A percentile compares a stretch with the other conserved stretches of the same genome.
Evolutionary conservation across 345 rosid genomes (phyloP).

Genomic region (Lumnitzera racemosa): DNA sequence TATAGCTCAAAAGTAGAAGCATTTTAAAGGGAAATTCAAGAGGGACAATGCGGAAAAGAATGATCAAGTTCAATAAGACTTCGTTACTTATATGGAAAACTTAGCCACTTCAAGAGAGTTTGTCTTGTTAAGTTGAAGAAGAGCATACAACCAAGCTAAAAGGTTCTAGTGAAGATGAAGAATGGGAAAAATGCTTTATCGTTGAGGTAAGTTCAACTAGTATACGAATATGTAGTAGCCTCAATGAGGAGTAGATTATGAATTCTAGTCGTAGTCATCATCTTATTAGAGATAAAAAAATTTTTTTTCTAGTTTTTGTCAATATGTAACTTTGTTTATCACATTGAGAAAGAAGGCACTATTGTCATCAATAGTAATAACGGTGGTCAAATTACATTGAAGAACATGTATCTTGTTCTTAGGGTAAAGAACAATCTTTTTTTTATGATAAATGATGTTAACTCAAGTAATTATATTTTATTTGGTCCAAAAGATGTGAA

Average conservation of each 20-base stretch:
- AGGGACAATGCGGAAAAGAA: not conserved
- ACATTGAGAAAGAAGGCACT: no score
- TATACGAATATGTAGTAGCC: not conserved
- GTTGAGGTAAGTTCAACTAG: not conserved
- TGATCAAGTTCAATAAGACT: not conserved
- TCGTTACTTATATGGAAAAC: not conserved
- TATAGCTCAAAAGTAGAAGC: not conserved
- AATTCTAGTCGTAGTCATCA: conserved; percentile 18
- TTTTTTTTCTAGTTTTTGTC: conserved; percentile 3
- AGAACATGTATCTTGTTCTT: conserved; percentile 14
- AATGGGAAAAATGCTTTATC: not conserved
- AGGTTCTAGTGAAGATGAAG: not conserved
- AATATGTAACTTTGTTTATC: conserved; percentile 8
- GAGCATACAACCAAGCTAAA: not conserved
- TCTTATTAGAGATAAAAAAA: conserved; percentile 4
- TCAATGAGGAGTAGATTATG: conserved; percentile 3
- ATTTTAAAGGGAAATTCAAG: not conserved
- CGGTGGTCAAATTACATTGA: conserved; percentile 3
- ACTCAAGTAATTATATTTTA: conserved; percentile 4
- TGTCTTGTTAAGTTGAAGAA: conserved; percentile 6
- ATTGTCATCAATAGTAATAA: conserved; percentile 2
- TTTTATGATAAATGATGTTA: conserved; percentile 1
- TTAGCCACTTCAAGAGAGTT: conserved; percentile 3
- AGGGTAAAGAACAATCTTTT: conserved; percentile 6
- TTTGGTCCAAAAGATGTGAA: conserved; percentile 14